These are phyloP conservation scores for Atkinsonella hypoxylon DNA, from an alignment of 2,329 filamentous ascomycete species.

Conservation along the genomic window DNA sequence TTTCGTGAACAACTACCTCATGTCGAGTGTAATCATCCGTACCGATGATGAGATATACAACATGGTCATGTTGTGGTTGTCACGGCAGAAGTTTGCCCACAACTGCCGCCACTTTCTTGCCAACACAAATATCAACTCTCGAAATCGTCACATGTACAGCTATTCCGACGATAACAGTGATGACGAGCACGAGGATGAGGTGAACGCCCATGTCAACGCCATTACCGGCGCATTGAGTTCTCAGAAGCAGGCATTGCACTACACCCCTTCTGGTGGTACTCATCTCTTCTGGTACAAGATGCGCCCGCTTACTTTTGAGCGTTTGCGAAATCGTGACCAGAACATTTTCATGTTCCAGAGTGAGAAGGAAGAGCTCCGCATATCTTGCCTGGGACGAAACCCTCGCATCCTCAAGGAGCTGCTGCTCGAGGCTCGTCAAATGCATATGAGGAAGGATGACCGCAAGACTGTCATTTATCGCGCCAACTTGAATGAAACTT, in stretches of 20 bases:
- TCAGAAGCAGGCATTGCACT: constrained; percentile 39
- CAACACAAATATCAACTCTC: constrained; percentile 47
- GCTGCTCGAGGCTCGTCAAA: constrained; percentile 42
- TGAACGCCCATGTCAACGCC: constrained; percentile 16
- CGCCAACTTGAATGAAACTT: constrained; percentile 35
- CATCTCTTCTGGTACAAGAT: constrained; percentile 59
- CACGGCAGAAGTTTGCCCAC: constrained; percentile 48
- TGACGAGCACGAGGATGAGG: constrained; percentile 31
- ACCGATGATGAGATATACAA: constrained; percentile 63
- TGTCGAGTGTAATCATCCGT: constrained; percentile 54
- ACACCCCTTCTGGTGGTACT: constrained; percentile 55
- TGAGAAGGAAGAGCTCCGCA: constrained; percentile 45
- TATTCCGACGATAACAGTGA: constrained; percentile 29
- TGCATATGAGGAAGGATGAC: constrained; percentile 45
- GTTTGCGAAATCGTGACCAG: constrained; percentile 35
- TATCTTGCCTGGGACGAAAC: constrained; percentile 50
- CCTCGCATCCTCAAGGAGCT: constrained; percentile 50
- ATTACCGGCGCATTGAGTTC: constrained; percentile 11
- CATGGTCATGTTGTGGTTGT: constrained; percentile 59
- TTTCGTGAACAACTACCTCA: constrained; percentile 40
- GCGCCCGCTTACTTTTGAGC: constrained; percentile 44
- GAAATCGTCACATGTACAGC: constrained; percentile 36
- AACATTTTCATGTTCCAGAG: constrained; percentile 25
- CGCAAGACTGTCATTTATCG: constrained; percentile 55
- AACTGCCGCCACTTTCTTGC: constrained; percentile 50